Percentiles rank a stretch among this genome's conserved stretches.
phyloP scores from a whole-genome alignment of 2,329 filamentous ascomycete species.

The Raffaelea deltoideospora region DNA sequence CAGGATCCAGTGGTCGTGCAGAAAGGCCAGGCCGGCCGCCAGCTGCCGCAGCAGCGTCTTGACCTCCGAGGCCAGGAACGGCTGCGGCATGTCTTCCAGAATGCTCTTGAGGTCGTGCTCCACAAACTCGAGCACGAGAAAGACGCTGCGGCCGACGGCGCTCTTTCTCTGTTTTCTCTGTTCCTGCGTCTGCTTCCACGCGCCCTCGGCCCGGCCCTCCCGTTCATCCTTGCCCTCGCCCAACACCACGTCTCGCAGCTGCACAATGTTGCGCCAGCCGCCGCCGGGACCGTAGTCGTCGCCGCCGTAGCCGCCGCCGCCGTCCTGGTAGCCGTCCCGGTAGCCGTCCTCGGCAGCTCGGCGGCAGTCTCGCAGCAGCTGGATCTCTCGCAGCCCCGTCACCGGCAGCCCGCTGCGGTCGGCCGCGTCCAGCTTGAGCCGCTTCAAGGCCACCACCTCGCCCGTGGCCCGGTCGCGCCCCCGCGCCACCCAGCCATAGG shows the following conservation, averaged over 20 bases:
- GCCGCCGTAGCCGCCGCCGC: too few relatives aligned
- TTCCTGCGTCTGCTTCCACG: neutral
- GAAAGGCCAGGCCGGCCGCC: conserved; percentile 62
- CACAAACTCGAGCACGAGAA: conserved; percentile 91
- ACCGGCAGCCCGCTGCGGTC: conserved; percentile 70
- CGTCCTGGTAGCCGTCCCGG: too few relatives aligned
- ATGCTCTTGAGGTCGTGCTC: conserved; percentile 94
- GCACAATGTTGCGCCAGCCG: conserved; percentile 68
- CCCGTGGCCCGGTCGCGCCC: conserved; percentile 61
- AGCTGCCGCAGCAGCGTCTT: conserved; percentile 84
- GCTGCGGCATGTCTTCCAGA: conserved; percentile 85
- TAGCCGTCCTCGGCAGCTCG: too few relatives aligned
- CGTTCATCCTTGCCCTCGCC: conserved; percentile 41
- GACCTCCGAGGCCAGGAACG: conserved; percentile 81
- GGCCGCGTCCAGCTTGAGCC: conserved; percentile 71
- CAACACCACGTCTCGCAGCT: conserved; percentile 69
- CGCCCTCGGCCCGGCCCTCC: conserved; percentile 37
- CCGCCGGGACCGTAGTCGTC: too few relatives aligned
- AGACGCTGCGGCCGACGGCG: conserved; percentile 43
- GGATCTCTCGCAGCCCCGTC: conserved; percentile 85
- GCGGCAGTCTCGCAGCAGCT: conserved; percentile 75
- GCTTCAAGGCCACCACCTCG: conserved; percentile 79
- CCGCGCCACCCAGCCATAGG: conserved; percentile 86
- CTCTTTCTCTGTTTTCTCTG: neutral
- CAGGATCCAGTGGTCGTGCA: conserved; percentile 82